Evolutionary conservation across 1,284 basidiomycete genomes (phyloP).

Genomic region (Ustilago vetiveriae): DNA sequence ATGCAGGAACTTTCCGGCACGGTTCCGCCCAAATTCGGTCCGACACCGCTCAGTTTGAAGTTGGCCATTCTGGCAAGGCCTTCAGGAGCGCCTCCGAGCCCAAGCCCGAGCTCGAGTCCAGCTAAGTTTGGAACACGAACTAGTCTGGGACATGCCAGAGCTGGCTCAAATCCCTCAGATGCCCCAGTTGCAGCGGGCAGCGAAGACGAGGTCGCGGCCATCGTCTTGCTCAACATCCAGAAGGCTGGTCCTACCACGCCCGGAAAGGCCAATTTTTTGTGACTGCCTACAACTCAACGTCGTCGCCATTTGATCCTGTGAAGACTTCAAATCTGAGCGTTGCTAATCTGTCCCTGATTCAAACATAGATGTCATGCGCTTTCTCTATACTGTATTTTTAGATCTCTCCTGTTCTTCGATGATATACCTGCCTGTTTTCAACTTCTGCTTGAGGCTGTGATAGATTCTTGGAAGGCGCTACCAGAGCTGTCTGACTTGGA

Average conservation of each 20-base stretch:
- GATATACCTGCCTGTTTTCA: too few species aligned
- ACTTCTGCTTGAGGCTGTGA: neutral
- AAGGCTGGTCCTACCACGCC: constrained; percentile 13
- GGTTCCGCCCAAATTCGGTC: constrained; percentile 49
- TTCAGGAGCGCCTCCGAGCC: constrained; percentile 20
- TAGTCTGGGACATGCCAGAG: constrained; percentile 16
- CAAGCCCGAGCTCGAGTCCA: constrained; percentile 25
- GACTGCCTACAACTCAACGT: too few species aligned
- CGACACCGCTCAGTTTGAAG: constrained; percentile 33
- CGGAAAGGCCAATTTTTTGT: constrained; percentile 9
- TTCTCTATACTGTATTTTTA: constrained; percentile 5
- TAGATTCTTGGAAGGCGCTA: neutral
- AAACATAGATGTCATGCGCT: neutral
- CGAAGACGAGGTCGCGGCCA: constrained; percentile 48
- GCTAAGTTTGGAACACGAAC: constrained; percentile 18
- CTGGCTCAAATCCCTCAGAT: constrained; percentile 17
- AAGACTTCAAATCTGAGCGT: neutral
- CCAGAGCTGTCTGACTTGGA: too few species aligned
- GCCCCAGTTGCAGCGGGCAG: constrained; percentile 7
- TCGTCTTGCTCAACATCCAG: constrained; percentile 36
- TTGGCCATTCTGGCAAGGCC: constrained; percentile 39
- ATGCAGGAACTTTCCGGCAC: constrained; percentile 58
- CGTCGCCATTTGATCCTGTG: too few species aligned
- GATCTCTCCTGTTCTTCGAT: neutral
- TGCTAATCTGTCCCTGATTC: neutral